Evolutionary conservation across 140 eudicot species (phyloP), one percentile per base, ranked within the genome.

Genomic region (Ambrosia hybrid): DNA sequence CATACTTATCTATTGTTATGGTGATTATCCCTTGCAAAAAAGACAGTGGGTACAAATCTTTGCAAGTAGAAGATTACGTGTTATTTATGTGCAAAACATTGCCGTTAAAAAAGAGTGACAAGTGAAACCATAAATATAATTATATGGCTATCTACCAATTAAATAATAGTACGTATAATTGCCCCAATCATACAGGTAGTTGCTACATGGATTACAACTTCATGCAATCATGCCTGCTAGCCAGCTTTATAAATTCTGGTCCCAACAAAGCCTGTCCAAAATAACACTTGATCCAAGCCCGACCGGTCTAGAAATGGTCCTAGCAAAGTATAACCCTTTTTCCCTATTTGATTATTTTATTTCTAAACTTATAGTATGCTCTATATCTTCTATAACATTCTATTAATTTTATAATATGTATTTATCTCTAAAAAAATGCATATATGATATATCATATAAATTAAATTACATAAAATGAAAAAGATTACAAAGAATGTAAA

Each of bases 191-290:
- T 17, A 21, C 62, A 57, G 9, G 52, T 48, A 16, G 34, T 57
- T 57, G 37, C 41, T 58, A 21, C 65, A 58, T 26, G 65, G 9
- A 58, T 58, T 58, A 21, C 64, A 58, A 58, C 41, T 56, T 56
- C 62, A 15, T 15, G 36, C 13, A 21, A 21, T 21, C 26, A 21
- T 21, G 26, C 26, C 26, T 21, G 26, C 62, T 56, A 56, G 62
- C 37, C 62, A 53, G 2, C 30, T 21, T 53, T 21, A 53, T 53
- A 53, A 15, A 15, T 53, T 6, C 21, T 57, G 62, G 62, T 17
- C 62, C 62, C 37, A 8, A 3, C 46, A 5, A 6, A 41, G 46
- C 46, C 46, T 41, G 46, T 6, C 41, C 65, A 26, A 58, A 58
- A 58, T 58, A 58, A 58, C 3, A 58, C 41, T 11, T 58, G 3